Evolutionary conservation across 805 yeast species (phyloP).

Genomic region (Sugiyamaella smithiae): DNA sequence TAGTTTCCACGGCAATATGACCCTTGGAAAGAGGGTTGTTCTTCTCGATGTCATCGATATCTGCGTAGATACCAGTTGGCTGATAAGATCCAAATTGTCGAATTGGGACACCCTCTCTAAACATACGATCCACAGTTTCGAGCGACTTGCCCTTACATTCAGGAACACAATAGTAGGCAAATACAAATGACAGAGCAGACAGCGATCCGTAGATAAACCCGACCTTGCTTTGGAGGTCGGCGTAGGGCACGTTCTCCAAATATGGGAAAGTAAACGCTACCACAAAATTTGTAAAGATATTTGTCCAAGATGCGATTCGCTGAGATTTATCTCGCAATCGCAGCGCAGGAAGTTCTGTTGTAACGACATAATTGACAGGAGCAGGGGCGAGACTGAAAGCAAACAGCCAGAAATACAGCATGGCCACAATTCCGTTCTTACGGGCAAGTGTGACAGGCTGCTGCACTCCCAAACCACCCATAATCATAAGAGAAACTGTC

Average conservation of each 20-base stretch:
- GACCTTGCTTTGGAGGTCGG: slow-evolving; percentile 32
- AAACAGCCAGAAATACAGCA: slow-evolving; percentile 52
- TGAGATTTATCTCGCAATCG: slow-evolving; percentile 61
- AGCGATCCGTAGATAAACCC: slow-evolving; percentile 68
- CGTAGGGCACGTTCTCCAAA: slow-evolving; percentile 42
- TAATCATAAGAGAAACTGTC: slow-evolving; percentile 52
- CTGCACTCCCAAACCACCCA: slow-evolving; percentile 40
- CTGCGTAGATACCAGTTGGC: not conserved
- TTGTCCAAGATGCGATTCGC: slow-evolving; percentile 52
- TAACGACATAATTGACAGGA: slow-evolving; percentile 66
- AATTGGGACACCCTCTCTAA: slow-evolving; percentile 38
- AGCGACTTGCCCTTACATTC: slow-evolving; percentile 80
- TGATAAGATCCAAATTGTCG: not conserved
- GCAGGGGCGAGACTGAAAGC: slow-evolving; percentile 57
- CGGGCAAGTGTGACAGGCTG: slow-evolving; percentile 29
- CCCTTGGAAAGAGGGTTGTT: not conserved
- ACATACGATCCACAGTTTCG: slow-evolving; percentile 76
- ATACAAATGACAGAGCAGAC: slow-evolving; percentile 53
- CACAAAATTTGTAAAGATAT: slow-evolving; percentile 45
- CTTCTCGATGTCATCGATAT: slow-evolving; percentile 3
- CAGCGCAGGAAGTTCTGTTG: slow-evolving; percentile 60
- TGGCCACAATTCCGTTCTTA: slow-evolving; percentile 42
- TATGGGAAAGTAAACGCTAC: slow-evolving; percentile 74
- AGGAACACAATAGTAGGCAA: slow-evolving; percentile 68
- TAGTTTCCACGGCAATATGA: not conserved